These are phyloP conservation scores for Acorus gramineus DNA, from an alignment of 106 monocot species.

Conservation along the genomic window DNA sequence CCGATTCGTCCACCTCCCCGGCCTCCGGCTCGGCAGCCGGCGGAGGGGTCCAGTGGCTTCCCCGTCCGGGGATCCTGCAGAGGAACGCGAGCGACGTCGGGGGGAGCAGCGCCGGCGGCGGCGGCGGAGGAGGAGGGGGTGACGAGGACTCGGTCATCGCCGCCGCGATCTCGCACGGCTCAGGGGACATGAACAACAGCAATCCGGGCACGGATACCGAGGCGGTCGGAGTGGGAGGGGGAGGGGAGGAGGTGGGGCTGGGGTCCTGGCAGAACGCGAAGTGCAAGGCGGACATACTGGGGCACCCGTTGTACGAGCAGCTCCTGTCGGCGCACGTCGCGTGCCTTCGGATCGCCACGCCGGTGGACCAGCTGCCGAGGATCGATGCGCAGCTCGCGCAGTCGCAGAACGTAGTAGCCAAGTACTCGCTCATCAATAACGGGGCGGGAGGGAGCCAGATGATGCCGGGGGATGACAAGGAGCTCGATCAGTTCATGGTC, in stretches of 20 bases:
- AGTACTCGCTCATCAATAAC: slow-evolving; percentile 34
- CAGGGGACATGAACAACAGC: slow-evolving; percentile 5
- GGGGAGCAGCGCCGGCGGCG: too few relatives aligned
- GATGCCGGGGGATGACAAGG: slow-evolving; percentile 42
- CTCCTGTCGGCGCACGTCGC: slow-evolving; percentile 84
- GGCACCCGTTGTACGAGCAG: slow-evolving; percentile 86
- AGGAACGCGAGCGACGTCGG: slow-evolving; percentile 10
- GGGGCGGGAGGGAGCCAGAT: slow-evolving; percentile 10
- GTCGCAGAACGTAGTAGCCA: slow-evolving; percentile 50
- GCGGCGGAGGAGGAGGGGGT: slow-evolving; percentile 7
- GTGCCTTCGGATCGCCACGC: slow-evolving; percentile 79
- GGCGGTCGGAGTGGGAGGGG: not conserved
- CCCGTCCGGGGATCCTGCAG: slow-evolving; percentile 11
- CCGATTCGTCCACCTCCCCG: slow-evolving; percentile 28
- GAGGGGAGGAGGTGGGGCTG: slow-evolving; percentile 18
- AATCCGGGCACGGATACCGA: not conserved
- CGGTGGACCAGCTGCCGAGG: slow-evolving; percentile 84
- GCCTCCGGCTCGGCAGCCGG: slow-evolving; percentile 7
- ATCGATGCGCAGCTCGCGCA: slow-evolving; percentile 81
- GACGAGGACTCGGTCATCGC: slow-evolving; percentile 20
- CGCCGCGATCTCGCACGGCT: slow-evolving; percentile 14
- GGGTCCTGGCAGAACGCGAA: slow-evolving; percentile 50
- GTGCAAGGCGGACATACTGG: slow-evolving; percentile 68
- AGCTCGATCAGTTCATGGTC: slow-evolving; percentile 94
- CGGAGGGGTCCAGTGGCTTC: slow-evolving; percentile 9